Evolutionary conservation across 768 basidiomycete species (phyloP).

Genomic region (Omphalotus guepiniiformis): DNA sequence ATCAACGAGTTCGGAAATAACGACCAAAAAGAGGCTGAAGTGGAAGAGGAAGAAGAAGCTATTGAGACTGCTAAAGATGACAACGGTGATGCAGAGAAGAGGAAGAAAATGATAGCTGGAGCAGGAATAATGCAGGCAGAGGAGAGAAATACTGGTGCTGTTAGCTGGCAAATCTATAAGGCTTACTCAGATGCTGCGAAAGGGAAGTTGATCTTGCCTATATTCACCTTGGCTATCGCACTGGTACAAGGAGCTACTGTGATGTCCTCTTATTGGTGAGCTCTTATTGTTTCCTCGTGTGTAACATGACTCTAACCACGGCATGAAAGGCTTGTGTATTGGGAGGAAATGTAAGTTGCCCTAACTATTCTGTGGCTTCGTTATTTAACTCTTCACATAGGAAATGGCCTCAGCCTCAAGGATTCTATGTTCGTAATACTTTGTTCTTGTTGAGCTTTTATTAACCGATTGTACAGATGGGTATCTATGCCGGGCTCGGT

Average conservation of each 20-base stretch:
- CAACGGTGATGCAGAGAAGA: slow-evolving; percentile 27
- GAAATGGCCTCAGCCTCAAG: slow-evolving; percentile 53
- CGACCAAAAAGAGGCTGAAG: slow-evolving; percentile 47
- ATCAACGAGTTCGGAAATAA: slow-evolving; percentile 74
- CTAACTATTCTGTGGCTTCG: not conserved
- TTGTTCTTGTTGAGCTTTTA: not conserved
- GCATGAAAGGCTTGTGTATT: slow-evolving; percentile 68
- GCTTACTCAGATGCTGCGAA: slow-evolving; percentile 68
- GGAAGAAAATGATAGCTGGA: slow-evolving; percentile 37
- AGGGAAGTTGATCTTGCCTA: slow-evolving; percentile 59
- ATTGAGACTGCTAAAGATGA: slow-evolving; percentile 32
- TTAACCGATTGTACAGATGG: slow-evolving; percentile 52
- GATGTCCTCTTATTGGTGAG: slow-evolving; percentile 77
- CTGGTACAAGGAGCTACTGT: slow-evolving; percentile 69
- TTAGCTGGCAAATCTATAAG: slow-evolving; percentile 50
- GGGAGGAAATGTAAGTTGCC: slow-evolving; percentile 59
- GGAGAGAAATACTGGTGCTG: slow-evolving; percentile 75
- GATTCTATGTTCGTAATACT: slow-evolving; percentile 60
- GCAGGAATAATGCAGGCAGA: slow-evolving; percentile 76
- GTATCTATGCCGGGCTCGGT: slow-evolving; percentile 72
- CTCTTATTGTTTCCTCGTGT: slow-evolving; percentile 17
- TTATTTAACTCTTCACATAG: slow-evolving; percentile 22
- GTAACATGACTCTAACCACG: not conserved
- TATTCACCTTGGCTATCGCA: slow-evolving; percentile 55
- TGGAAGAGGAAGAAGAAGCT: slow-evolving; percentile 42